These are phyloP conservation scores for Rhinocladiella similis DNA, from an alignment of 2,329 filamentous ascomycete genomes.

Conservation along the genomic window DNA sequence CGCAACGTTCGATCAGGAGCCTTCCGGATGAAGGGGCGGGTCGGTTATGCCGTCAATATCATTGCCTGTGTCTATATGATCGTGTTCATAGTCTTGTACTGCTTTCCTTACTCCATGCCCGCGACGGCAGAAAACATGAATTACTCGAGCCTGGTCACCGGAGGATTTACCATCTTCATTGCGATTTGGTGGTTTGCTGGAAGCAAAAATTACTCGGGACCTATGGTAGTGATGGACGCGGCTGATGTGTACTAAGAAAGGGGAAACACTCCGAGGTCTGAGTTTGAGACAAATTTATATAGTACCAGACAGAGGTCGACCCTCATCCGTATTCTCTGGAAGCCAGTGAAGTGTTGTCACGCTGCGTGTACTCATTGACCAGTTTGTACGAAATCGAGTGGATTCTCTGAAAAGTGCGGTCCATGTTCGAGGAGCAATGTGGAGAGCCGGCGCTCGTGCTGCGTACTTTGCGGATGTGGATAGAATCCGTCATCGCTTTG, in stretches of 20 bases:
- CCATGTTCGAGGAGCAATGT: background rate
- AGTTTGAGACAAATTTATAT: no score
- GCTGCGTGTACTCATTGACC: background rate
- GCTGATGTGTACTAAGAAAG: conserved; percentile 1
- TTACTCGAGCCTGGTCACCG: conserved; percentile 54
- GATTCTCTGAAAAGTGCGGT: background rate
- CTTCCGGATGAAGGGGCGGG: conserved; percentile 53
- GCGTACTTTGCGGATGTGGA: background rate
- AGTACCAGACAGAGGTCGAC: no score
- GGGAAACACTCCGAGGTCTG: no score
- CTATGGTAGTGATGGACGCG: background rate
- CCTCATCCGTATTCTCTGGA: no score
- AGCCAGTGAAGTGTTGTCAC: no score
- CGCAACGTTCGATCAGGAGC: conserved; percentile 51
- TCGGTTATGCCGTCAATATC: conserved; percentile 53
- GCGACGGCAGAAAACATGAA: conserved; percentile 53
- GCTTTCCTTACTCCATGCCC: conserved; percentile 55
- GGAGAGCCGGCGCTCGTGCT: background rate
- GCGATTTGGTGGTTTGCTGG: conserved; percentile 43
- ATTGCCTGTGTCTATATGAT: conserved; percentile 55
- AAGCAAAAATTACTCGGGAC: conserved; percentile 20
- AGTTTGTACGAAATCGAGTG: background rate
- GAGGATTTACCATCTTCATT: conserved; percentile 53
- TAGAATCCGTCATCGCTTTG: background rate
- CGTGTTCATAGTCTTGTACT: conserved; percentile 60